Evolutionary conservation across 2,329 filamentous ascomycete genomes (phyloP).

Genomic region (Pleoardoris graminearum): DNA sequence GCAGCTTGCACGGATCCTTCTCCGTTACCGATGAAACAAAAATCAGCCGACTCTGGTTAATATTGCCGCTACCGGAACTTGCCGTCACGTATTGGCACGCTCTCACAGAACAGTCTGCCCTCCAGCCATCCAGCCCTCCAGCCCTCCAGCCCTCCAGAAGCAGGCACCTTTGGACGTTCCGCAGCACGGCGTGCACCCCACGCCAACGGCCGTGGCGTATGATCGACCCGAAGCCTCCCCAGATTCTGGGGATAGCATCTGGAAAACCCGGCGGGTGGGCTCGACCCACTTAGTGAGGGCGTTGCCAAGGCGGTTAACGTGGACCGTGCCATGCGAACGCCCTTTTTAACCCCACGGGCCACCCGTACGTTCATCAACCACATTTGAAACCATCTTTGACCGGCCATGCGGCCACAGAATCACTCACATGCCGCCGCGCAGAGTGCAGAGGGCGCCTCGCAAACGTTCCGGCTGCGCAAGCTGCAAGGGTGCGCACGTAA

Average conservation of each 20-base stretch:
- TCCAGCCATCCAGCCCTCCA: too few relatives aligned
- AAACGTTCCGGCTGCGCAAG: conserved; percentile 16
- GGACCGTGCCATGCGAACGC: not conserved
- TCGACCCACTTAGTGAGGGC: not conserved
- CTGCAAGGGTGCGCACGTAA: conserved; percentile 34
- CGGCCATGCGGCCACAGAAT: not conserved
- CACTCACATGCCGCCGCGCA: conserved; percentile 1
- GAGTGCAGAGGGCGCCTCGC: conserved; percentile 2
- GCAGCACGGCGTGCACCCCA: too few relatives aligned
- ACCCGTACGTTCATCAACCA: too few relatives aligned
- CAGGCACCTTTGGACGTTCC: too few relatives aligned
- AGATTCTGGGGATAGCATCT: not conserved
- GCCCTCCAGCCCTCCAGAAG: too few relatives aligned
- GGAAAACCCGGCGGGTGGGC: not conserved
- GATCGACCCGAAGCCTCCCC: conserved; percentile 27
- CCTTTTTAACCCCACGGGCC: not conserved
- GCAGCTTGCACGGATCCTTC: too few relatives aligned
- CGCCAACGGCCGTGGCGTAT: conserved; percentile 5
- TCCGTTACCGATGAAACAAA: too few relatives aligned
- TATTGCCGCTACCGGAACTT: too few relatives aligned
- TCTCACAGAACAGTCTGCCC: too few relatives aligned
- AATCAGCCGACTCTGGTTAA: too few relatives aligned
- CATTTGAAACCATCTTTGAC: not conserved
- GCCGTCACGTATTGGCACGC: too few relatives aligned
- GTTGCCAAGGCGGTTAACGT: not conserved